Conservation (phyloP, 768 basidiomycete species). For the Coprinellus micaceus region DNA sequence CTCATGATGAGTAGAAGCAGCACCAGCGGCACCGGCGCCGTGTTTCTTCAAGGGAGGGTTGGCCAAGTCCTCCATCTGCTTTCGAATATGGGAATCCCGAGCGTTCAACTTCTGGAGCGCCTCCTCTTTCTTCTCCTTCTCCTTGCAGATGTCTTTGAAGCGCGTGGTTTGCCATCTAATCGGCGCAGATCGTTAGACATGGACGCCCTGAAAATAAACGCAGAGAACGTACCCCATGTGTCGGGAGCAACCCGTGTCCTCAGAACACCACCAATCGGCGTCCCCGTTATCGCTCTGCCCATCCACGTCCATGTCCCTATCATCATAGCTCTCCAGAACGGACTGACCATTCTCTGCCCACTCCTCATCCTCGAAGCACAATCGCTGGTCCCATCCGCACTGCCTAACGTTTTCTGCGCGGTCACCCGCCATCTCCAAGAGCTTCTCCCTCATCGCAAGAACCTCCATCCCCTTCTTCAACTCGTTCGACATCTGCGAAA, state of each 20-base stretch:
- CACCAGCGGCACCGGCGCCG: too few relatives aligned
- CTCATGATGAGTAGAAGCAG: background rate
- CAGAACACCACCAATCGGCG: conserved; percentile 77
- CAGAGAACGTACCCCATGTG: conserved; percentile 59
- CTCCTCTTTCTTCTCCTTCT: conserved; percentile 72
- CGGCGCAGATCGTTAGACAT: conserved; percentile 5
- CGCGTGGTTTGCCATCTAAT: conserved; percentile 79
- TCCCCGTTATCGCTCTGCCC: conserved; percentile 42
- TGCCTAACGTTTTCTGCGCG: conserved; percentile 60
- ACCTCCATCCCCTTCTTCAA: conserved; percentile 69
- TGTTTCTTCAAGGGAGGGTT: conserved; percentile 43
- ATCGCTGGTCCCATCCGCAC: conserved; percentile 88
- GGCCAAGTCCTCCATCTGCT: conserved; percentile 69
- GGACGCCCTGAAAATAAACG: conserved; percentile 3
- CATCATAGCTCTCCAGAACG: conserved; percentile 69
- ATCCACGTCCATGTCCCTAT: conserved; percentile 28
- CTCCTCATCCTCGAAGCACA: conserved; percentile 81
- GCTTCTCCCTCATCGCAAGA: conserved; percentile 63
- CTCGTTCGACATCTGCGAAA: conserved; percentile 59
- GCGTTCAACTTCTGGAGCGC: conserved; percentile 63
- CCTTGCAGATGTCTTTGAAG: conserved; percentile 64
- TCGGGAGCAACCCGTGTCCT: conserved; percentile 70
- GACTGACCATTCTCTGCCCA: conserved; percentile 58
- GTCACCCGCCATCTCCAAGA: conserved; percentile 64
- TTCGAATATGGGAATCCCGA: conserved; percentile 74